phyloP scores from a whole-genome alignment of 768 basidiomycete genomes.

The Gautieria morchelliformis region DNA sequence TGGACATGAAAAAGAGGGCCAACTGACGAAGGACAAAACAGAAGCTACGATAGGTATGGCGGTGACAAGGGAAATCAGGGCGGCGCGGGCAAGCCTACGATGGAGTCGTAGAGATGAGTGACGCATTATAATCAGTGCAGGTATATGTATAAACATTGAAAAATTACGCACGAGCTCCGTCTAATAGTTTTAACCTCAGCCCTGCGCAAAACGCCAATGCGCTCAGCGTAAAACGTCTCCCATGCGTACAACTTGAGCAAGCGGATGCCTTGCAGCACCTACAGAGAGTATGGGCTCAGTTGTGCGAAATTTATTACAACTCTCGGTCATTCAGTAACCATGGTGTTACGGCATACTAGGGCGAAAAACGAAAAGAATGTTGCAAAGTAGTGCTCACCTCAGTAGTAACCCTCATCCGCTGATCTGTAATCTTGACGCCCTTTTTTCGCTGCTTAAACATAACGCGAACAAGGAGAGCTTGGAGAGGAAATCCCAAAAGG shows the following conservation, averaged over 20 bases:
- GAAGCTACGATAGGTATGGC: slow-evolving; percentile 45
- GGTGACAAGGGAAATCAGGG: slow-evolving; percentile 34
- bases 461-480: slow-evolving; percentile 39
- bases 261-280: slow-evolving; percentile 58
- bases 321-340: too few relatives aligned
- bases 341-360: too few relatives aligned
- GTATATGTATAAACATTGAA: slow-evolving; percentile 19
- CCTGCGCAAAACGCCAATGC: slow-evolving; percentile 30
- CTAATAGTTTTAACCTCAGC: slow-evolving; percentile 14
- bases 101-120: background rate
- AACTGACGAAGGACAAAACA: slow-evolving; percentile 41
- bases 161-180: slow-evolving; percentile 18
- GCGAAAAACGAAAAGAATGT: background rate
- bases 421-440: slow-evolving; percentile 57
- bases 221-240: slow-evolving; percentile 40
- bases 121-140: background rate
- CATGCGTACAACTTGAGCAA: slow-evolving; percentile 58
- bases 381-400: slow-evolving; percentile 29
- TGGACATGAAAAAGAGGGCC: background rate
- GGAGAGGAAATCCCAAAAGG: slow-evolving; percentile 49
- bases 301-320: background rate
- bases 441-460: slow-evolving; percentile 46
- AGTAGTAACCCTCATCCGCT: slow-evolving; percentile 51
- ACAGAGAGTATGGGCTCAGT: background rate
- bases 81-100: slow-evolving; percentile 18